phyloP scores from a whole-genome alignment of 2,329 filamentous ascomycete genomes.

The Fusarium penzigii region DNA sequence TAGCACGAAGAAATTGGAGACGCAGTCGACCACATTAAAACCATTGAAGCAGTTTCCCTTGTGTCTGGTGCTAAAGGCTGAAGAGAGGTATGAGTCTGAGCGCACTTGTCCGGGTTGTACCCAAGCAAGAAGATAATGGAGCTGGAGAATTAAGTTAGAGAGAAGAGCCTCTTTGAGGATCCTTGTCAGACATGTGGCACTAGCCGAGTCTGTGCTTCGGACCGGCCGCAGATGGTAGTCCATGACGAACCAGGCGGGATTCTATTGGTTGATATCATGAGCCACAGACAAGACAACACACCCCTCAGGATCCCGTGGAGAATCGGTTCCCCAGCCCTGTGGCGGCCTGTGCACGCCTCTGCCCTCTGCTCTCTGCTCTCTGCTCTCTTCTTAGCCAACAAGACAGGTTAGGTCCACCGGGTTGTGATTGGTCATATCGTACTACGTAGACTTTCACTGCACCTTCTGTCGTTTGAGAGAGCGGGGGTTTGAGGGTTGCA shows the following conservation, averaged over 20 bases:
- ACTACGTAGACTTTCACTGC: too few relatives aligned
- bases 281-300: too few relatives aligned
- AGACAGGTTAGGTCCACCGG: too few relatives aligned
- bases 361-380: background rate
- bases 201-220: slow-evolving; percentile 23
- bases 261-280: slow-evolving; percentile 18
- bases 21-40: too few relatives aligned
- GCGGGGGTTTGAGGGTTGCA: too few relatives aligned
- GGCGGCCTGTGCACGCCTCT: slow-evolving; percentile 8
- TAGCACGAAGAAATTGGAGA: background rate
- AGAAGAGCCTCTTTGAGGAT: slow-evolving; percentile 28
- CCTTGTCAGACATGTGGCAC: slow-evolving; percentile 36
- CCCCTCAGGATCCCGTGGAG: too few relatives aligned
- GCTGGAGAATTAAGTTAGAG: slow-evolving; percentile 18
- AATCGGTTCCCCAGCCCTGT: slow-evolving; percentile 20
- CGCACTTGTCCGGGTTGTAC: background rate
- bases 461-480: too few relatives aligned
- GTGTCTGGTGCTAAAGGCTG: too few relatives aligned
- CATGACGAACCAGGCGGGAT: background rate
- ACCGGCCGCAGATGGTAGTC: slow-evolving; percentile 9
- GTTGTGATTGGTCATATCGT: too few relatives aligned
- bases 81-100: too few relatives aligned
- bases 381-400: too few relatives aligned
- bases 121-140: background rate
- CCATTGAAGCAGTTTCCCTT: too few relatives aligned